These are phyloP conservation scores for Phytophthora sp. DNA, from an alignment of 352 stramenopile species.

Conservation along the genomic window DNA sequence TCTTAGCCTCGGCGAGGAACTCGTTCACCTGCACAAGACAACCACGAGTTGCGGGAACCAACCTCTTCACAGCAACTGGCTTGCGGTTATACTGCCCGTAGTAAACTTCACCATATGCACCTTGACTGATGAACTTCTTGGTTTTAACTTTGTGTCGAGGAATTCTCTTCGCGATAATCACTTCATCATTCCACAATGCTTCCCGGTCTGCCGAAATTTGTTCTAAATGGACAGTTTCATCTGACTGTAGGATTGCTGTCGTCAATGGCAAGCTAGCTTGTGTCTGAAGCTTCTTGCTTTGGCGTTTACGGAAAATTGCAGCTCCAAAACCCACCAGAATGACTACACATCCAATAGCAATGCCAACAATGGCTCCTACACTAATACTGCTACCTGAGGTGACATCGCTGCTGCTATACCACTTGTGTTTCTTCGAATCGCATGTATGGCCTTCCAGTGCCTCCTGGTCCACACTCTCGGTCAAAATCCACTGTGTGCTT, in stretches of 20 bases:
- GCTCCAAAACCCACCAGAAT: neutral
- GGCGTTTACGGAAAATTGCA: neutral
- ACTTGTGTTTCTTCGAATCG: too few species aligned
- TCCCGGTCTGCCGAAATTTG: neutral
- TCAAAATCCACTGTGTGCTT: too few species aligned
- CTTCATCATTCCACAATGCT: slow-evolving; percentile 25
- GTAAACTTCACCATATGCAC: neutral
- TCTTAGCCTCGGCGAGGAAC: slow-evolving; percentile 63
- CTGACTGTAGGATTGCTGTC: neutral
- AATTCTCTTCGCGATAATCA: slow-evolving; percentile 24
- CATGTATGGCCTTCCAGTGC: too few species aligned
- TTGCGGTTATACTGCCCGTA: slow-evolving; percentile 16
- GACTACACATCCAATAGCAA: neutral
- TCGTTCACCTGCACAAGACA: slow-evolving; percentile 31
- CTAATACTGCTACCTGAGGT: neutral
- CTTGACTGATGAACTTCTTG: slow-evolving; percentile 24
- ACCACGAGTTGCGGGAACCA: slow-evolving; percentile 24
- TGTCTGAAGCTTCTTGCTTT: neutral
- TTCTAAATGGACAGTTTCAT: neutral
- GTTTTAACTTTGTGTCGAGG: slow-evolving; percentile 25
- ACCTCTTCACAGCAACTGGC: slow-evolving; percentile 46
- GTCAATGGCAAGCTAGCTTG: neutral
- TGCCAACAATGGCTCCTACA: neutral
- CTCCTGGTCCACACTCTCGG: too few species aligned
- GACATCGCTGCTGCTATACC: too few species aligned